These are phyloP conservation scores for Angomonas ambiguus DNA, from an alignment of 208 protist species.

Conservation along the genomic window DNA sequence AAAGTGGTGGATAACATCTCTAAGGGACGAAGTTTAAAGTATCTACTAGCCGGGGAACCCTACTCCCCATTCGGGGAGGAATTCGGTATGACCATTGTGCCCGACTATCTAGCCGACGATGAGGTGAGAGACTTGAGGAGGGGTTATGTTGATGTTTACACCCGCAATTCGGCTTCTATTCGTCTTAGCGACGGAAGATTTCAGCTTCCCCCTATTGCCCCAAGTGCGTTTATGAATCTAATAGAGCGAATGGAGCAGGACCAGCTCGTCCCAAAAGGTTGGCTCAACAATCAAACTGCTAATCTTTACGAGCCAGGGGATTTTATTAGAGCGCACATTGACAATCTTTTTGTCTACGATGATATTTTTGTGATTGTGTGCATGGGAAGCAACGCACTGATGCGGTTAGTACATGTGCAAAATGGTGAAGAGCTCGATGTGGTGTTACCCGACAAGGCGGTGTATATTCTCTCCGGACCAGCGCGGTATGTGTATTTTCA, in stretches of 20 bases:
- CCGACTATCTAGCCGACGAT: conserved; percentile 70
- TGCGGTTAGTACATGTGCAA: conserved; percentile 86
- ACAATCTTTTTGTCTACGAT: conserved; percentile 90
- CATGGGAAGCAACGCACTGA: conserved; percentile 68
- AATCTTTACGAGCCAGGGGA: conserved; percentile 88
- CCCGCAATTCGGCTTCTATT: conserved; percentile 68
- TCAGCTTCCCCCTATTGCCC: conserved; percentile 75
- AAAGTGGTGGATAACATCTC: conserved; percentile 46
- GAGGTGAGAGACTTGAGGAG: conserved; percentile 58
- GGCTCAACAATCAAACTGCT: conserved; percentile 87
- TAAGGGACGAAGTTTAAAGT: conserved; percentile 68
- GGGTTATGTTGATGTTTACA: conserved; percentile 85
- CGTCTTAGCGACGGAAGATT: conserved; percentile 80
- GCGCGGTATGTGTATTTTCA: conserved; percentile 88
- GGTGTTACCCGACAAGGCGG: conserved; percentile 72
- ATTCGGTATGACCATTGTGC: conserved; percentile 80
- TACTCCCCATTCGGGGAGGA: conserved; percentile 84
- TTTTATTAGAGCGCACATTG: conserved; percentile 87
- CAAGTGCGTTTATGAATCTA: conserved; percentile 55
- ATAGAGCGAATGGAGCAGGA: conserved; percentile 81
- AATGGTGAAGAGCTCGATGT: conserved; percentile 85
- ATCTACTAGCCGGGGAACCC: conserved; percentile 62
- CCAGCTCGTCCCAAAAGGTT: conserved; percentile 56
- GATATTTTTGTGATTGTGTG: conserved; percentile 86
- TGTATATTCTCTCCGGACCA: conserved; percentile 87